Conservation (phyloP, 1,284 basidiomycete species). For the Austroboletus sp. region DNA sequence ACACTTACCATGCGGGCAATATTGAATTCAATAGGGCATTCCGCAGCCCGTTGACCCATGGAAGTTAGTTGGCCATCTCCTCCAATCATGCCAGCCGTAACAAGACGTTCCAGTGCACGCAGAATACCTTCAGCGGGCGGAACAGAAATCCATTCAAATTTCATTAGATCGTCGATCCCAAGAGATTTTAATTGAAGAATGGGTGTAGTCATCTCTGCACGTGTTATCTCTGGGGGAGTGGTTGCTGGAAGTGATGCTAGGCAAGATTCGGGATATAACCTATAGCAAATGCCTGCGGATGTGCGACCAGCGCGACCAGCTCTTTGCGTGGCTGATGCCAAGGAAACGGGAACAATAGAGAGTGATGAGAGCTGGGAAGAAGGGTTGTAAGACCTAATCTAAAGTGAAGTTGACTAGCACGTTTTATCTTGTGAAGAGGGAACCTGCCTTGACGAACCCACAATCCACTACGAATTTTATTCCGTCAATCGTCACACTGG, state of each 20-base stretch:
- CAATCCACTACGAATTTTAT: slow-evolving; percentile 93
- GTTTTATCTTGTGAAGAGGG: background rate
- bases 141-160: slow-evolving; percentile 87
- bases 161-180: slow-evolving; percentile 92
- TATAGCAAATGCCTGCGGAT: slow-evolving; percentile 83
- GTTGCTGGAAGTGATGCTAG: slow-evolving; percentile 56
- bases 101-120: slow-evolving; percentile 71
- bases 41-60: slow-evolving; percentile 65
- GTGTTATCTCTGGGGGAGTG: slow-evolving; percentile 84
- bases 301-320: slow-evolving; percentile 89
- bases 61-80: slow-evolving; percentile 60
- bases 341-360: slow-evolving; percentile 70
- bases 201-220: slow-evolving; percentile 81
- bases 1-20: slow-evolving; percentile 64
- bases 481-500: slow-evolving; percentile 93
- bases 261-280: slow-evolving; percentile 73
- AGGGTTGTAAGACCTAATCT: slow-evolving; percentile 83
- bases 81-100: slow-evolving; percentile 65
- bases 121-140: slow-evolving; percentile 85
- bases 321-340: slow-evolving; percentile 81
- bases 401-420: background rate
- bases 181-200: slow-evolving; percentile 90
- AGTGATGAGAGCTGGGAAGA: slow-evolving; percentile 78
- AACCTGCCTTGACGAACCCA: slow-evolving; percentile 84
- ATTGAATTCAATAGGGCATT: slow-evolving; percentile 71